Evolutionary conservation across 129 eudicot species (phyloP).

Genomic region (Chrysanthemum makinoi): DNA sequence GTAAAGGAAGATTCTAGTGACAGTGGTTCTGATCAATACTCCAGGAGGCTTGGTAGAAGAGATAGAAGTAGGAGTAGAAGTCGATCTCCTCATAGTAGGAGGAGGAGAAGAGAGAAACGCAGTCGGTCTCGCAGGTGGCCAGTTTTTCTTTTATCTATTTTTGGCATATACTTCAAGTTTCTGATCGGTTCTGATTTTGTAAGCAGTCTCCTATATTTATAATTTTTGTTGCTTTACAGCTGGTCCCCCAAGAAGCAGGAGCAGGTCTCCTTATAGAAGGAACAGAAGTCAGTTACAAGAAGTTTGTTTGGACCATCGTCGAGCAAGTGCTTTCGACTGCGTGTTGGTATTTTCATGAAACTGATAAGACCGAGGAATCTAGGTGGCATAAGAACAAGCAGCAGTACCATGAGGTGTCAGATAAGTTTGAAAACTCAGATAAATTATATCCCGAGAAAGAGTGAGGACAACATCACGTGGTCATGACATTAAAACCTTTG

Average conservation of each 20-base stretch:
- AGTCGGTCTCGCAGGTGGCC: constrained; percentile 71
- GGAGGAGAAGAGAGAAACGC: constrained; percentile 66
- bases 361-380: constrained; percentile 36
- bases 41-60: constrained; percentile 63
- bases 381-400: constrained; percentile 41
- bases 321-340: constrained; percentile 63
- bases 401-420: constrained; percentile 30
- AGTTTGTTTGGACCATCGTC: constrained; percentile 56
- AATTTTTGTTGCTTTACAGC: constrained; percentile 37
- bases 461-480: background rate
- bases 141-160: background rate
- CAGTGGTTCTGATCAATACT: constrained; percentile 63
- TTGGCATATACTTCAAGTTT: background rate
- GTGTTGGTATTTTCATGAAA: constrained; percentile 55
- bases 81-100: constrained; percentile 53
- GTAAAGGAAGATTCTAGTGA: constrained; percentile 69
- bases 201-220: constrained; percentile 7
- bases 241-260: constrained; percentile 86
- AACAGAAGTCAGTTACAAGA: constrained; percentile 38
- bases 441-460: constrained; percentile 24
- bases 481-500: background rate
- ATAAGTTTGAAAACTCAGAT: constrained; percentile 28
- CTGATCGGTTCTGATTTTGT: background rate
- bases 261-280: constrained; percentile 65
- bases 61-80: constrained; percentile 63